Conservation (phyloP, 1,284 basidiomycete species). For the Entoloma clypeatum region DNA sequence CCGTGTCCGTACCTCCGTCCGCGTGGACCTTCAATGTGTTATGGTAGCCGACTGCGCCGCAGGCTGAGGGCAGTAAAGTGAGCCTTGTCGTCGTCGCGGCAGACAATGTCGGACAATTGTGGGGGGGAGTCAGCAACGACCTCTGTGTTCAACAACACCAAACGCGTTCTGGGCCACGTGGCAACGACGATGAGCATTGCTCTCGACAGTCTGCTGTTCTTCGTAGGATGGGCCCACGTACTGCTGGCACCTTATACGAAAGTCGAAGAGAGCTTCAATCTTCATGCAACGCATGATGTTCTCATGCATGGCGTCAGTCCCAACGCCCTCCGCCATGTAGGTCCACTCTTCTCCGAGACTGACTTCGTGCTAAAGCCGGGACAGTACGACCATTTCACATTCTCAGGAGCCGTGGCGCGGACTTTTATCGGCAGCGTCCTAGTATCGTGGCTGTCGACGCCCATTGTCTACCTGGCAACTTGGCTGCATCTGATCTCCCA, state of each 20-base stretch:
- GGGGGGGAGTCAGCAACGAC: no score
- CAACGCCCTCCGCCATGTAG: constrained; percentile 46
- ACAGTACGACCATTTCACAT: constrained; percentile 88
- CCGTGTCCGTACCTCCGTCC: no score
- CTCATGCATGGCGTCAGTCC: constrained; percentile 67
- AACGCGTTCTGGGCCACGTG: no score
- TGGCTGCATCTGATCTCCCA: constrained; percentile 41
- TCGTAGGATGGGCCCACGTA: constrained; percentile 63
- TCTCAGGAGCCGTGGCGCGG: constrained; percentile 88
- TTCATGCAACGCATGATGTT: constrained; percentile 90
- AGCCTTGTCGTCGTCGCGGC: no score
- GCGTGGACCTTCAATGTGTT: no score
- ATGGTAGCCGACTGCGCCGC: no score
- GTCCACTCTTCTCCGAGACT: constrained; percentile 22
- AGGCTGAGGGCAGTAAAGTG: no score
- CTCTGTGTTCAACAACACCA: no score
- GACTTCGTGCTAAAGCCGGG: constrained; percentile 5
- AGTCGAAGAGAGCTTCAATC: constrained; percentile 95
- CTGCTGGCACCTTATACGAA: constrained; percentile 86
- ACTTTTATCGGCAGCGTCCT: constrained; percentile 77
- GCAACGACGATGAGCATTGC: constrained; percentile 18
- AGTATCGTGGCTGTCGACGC: constrained; percentile 52
- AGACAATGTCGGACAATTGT: no score
- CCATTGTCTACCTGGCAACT: constrained; percentile 41
- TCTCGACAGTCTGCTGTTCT: constrained; percentile 56